Base-by-base conservation (phyloP, 2,329 filamentous ascomycete genomes). In the Trichophaea hybrida region DNA sequence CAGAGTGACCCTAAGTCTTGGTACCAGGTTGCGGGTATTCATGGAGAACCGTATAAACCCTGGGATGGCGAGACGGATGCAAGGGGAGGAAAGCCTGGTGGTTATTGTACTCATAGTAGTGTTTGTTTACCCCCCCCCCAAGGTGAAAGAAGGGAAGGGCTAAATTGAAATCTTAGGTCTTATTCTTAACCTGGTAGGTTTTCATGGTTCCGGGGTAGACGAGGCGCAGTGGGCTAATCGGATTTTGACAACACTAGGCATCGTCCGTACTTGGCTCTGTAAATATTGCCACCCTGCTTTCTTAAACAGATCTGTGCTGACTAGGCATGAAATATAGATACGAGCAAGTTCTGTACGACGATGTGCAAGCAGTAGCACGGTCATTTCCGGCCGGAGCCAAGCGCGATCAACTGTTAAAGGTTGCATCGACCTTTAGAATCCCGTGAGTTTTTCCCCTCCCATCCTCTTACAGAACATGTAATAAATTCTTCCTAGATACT, bases 1-100 rank as follows among this genome's bases (percentile, higher is more conserved):
- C 84, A 88, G 72, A 74, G 75, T 34, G 75, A 81, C 62, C 75
- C 77, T 58, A 75, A 85, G 40, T 91, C 87, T 44, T 93, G 82
- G 75, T 94, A 89, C 72, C 81, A 86, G 68, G 78, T 94, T 67
- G 79, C 85, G 61, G 86, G 88, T 87, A 87, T 94, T 65, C 88
- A 94, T 71, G 88, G 88, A 17, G 82, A 85, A 62, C 88, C 88
- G 1, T 81, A 75, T 64, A 69, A 72, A n/a, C 68, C 76, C 1
- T 85, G 81, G 80, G 78, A 83, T 68, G 75, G 72, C 17, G 77
- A 74, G 0, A 65, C 70, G 53, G 74, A 76, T 58, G 74, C 80
- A 79, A 1, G 79, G 10, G 46, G 46, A 2, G 2, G 78, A 60
- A 74, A 76, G 59, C 73, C 75, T 43, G 75, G 78, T n/a, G 88